These are phyloP conservation scores for Neurospora tetrasperma DNA, from an alignment of 495 filamentous ascomycete species.

Conservation along the genomic window DNA sequence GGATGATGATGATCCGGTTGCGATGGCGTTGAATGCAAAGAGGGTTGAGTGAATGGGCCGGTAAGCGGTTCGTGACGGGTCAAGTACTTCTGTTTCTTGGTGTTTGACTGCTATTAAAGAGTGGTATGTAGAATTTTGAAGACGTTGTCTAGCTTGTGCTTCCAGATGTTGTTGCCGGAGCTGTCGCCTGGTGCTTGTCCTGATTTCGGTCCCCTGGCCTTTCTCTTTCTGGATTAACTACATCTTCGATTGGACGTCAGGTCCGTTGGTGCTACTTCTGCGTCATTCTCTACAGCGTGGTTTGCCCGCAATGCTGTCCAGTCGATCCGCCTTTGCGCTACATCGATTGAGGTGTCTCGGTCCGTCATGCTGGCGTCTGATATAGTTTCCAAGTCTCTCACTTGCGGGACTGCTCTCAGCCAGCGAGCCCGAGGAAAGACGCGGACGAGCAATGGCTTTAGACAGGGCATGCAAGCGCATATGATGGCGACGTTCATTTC, in stretches of 20 bases:
- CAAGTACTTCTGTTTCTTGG: background rate
- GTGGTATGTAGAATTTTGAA: background rate
- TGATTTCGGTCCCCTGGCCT: background rate
- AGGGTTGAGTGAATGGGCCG: background rate
- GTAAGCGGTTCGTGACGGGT: background rate
- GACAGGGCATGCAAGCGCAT: conserved; percentile 16
- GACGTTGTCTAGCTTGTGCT: background rate
- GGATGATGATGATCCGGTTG: background rate
- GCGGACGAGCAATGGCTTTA: conserved; percentile 7
- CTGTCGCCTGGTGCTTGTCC: background rate
- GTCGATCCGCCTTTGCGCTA: background rate
- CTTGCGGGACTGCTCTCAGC: background rate
- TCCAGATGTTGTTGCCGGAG: background rate
- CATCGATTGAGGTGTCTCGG: background rate
- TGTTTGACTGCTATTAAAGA: background rate
- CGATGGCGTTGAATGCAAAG: background rate
- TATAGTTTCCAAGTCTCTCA: conserved; percentile 1
- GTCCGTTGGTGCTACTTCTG: background rate
- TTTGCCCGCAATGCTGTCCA: background rate
- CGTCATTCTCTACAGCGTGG: background rate
- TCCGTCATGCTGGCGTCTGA: background rate
- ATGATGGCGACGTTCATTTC: conserved; percentile 17
- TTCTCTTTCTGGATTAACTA: background rate
- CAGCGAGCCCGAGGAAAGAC: conserved; percentile 4
- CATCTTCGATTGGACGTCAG: background rate